Evolutionary conservation across 2,329 filamentous ascomycete species (phyloP).

Genomic region (Clonostachys chloroleuca): DNA sequence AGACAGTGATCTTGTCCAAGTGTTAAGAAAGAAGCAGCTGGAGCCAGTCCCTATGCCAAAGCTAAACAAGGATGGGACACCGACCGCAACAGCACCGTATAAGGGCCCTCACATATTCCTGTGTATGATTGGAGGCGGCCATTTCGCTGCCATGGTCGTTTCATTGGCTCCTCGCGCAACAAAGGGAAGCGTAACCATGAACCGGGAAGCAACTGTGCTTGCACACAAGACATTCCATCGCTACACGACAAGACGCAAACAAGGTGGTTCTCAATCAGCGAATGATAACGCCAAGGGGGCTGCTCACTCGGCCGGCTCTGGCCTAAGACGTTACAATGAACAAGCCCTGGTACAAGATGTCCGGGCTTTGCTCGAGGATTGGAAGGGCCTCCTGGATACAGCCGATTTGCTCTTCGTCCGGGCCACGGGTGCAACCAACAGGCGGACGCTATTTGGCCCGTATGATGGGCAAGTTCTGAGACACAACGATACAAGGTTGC

Average conservation of each 20-base stretch:
- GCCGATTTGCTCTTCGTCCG: slow-evolving; percentile 85
- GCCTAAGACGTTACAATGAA: slow-evolving; percentile 89
- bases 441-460: slow-evolving; percentile 82
- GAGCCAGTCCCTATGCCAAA: slow-evolving; percentile 52
- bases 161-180: slow-evolving; percentile 76
- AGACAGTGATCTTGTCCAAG: slow-evolving; percentile 56
- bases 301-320: slow-evolving; percentile 90
- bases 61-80: slow-evolving; percentile 51
- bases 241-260: slow-evolving; percentile 93
- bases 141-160: slow-evolving; percentile 96
- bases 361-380: slow-evolving; percentile 72
- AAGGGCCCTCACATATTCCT: slow-evolving; percentile 85
- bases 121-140: slow-evolving; percentile 97
- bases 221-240: slow-evolving; percentile 98
- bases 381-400: slow-evolving; percentile 81
- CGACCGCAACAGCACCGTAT: slow-evolving; percentile 46
- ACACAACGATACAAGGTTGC: slow-evolving; percentile 72
- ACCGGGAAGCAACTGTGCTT: slow-evolving; percentile 80
- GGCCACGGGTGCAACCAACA: slow-evolving; percentile 82
- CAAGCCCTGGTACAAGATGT: slow-evolving; percentile 87
- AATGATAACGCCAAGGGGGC: slow-evolving; percentile 93
- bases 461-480: slow-evolving; percentile 85
- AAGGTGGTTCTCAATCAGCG: slow-evolving; percentile 90
- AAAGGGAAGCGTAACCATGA: slow-evolving; percentile 68
- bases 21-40: slow-evolving; percentile 74